These are phyloP conservation scores for Vachellia collinsii DNA, from an alignment of 306 rosid species.

Conservation along the genomic window DNA sequence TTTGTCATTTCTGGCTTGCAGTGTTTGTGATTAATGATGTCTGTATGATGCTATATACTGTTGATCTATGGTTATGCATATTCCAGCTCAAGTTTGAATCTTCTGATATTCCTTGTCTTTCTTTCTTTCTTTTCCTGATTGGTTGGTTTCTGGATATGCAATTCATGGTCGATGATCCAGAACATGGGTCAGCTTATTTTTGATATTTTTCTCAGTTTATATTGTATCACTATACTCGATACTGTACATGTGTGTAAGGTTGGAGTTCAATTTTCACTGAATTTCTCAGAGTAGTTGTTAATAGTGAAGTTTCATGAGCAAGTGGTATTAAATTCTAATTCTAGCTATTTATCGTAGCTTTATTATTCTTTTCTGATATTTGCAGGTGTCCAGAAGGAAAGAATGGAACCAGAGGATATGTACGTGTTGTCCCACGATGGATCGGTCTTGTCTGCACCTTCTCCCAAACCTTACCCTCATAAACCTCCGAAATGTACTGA, in stretches of 20 bases:
- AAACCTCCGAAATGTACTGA: constrained; percentile 95
- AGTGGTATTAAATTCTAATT: neutral
- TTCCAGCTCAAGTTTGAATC: neutral
- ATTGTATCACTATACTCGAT: constrained; percentile 22
- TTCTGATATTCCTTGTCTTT: neutral
- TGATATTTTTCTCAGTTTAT: neutral
- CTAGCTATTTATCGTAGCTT: constrained; percentile 21
- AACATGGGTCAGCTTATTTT: neutral
- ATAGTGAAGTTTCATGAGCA: neutral
- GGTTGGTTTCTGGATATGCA: constrained; percentile 32
- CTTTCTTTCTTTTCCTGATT: neutral
- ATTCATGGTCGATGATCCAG: constrained; percentile 27
- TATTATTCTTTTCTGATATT: constrained; percentile 30
- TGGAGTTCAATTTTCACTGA: neutral
- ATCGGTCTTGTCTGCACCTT: constrained; percentile 69
- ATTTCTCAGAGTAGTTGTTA: neutral
- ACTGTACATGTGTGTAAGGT: neutral
- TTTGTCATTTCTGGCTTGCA: constrained; percentile 10
- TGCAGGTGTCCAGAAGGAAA: constrained; percentile 93
- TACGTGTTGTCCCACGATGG: constrained; percentile 74
- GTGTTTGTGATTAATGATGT: neutral
- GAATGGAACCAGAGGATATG: constrained; percentile 96
- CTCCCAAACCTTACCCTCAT: constrained; percentile 84
- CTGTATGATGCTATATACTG: neutral
- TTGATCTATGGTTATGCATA: constrained; percentile 3